Base-by-base conservation (phyloP, 169 alveolate species). In the Toxoplasma gondii region DNA sequence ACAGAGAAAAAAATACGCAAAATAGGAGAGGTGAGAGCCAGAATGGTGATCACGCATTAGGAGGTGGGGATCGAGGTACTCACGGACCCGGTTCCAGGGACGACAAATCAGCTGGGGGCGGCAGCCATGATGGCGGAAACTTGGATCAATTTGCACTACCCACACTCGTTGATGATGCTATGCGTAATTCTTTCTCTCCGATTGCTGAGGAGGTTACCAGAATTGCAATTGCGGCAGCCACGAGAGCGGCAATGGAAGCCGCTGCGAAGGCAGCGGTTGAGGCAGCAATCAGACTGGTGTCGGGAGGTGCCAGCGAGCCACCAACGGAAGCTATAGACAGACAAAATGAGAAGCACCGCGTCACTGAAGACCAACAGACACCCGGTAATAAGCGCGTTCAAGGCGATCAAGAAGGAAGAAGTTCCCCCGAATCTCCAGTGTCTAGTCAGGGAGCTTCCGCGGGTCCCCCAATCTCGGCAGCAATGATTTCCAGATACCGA, bases 171-270 rank as follows among this genome's bases (percentile, higher is more conserved):
- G 34, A 19, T 19, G 78, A 64, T 9, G 78, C 78, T 17, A 10
- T 64, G 34, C 29, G 78, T 29, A 64, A 64, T 29, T 64, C 78
- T 64, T 24, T 29, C 12, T 64, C 45, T n/a, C 53, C 34, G 44
- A 78, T 39, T 17, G 44, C 45, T 34, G 41, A 78, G 84, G 22
- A 31, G 7, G 27, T 39, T 34, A 78, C 45, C 53, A 34, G 44
- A 49, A 41, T n/a, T 16, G 90, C 36, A 43, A 82, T 82, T 44
- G 67, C 49, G 27, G 69, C 90, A 82, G 90, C 90, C 31, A 82
- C 67, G 69, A 82, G 90, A 82, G 90, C 69, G 90, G 67, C 70
- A 9, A n/a, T 82, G 41, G 90, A 82, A 82, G 90, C 90, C 19
- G 90, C 90, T 82, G 54, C 67, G 39, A 36, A 43, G 41, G 70